These are phyloP conservation scores for Fusarium sororula DNA, from an alignment of 2,329 filamentous ascomycete species.

Conservation along the genomic window DNA sequence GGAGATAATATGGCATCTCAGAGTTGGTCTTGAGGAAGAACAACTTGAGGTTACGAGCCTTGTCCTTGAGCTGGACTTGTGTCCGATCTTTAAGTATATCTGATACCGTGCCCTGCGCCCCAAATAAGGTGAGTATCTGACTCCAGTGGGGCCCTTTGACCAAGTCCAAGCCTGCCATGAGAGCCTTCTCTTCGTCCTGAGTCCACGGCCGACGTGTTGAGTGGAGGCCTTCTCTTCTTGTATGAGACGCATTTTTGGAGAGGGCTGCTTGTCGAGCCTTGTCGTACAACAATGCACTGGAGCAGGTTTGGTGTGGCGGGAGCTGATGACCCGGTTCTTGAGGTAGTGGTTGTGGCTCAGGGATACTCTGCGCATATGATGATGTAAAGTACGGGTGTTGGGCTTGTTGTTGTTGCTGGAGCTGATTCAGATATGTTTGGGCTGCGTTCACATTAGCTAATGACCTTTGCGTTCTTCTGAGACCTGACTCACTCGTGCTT, in stretches of 20 bases:
- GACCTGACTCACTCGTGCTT: constrained; percentile 47
- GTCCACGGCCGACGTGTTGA: constrained; percentile 83
- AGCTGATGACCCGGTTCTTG: constrained; percentile 51
- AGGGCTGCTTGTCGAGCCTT: constrained; percentile 67
- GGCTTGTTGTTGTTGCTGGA: constrained; percentile 52
- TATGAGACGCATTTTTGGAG: constrained; percentile 64
- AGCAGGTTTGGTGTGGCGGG: constrained; percentile 65
- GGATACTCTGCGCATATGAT: constrained; percentile 46
- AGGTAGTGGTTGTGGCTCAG: constrained; percentile 47
- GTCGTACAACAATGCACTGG: constrained; percentile 66
- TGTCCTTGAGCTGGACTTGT: constrained; percentile 92
- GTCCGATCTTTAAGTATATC: constrained; percentile 88
- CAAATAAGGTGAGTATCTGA: constrained; percentile 87
- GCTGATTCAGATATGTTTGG: constrained; percentile 50
- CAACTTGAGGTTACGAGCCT: constrained; percentile 87
- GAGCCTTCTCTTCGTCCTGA: constrained; percentile 86
- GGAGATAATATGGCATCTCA: constrained; percentile 87
- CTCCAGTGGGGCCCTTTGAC: constrained; percentile 95
- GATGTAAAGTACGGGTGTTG: constrained; percentile 48
- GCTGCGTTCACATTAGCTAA: constrained; percentile 47
- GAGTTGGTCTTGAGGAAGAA: constrained; percentile 93
- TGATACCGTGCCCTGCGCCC: constrained; percentile 79
- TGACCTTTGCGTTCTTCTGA: background rate
- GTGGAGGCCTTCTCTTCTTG: constrained; percentile 65
- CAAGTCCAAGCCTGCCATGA: constrained; percentile 87